Conservation (phyloP, 176 grass and related monocot species). For the Sorghum bicolor region Sorghum_bicolor_NCBIv3 NC_012877.2:56335001-56335500, state of each 20-base stretch:
- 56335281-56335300: neutral
- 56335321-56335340: constrained; percentile 14
- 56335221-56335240: neutral
- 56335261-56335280: constrained; percentile 11
- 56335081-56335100: neutral
- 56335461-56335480: constrained; percentile 30
- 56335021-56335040: neutral
- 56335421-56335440: constrained; percentile 3
- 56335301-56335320: neutral
- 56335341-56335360: neutral
- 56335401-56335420: neutral
- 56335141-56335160: neutral
- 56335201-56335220: constrained; percentile 17
- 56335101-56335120: neutral
- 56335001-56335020: neutral
- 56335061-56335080: neutral
- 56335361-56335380: neutral
- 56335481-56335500: constrained; percentile 5
- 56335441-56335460: neutral
- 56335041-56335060: neutral
- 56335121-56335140: neutral
- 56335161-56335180: neutral
- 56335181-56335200: constrained; percentile 11
- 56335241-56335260: neutral
- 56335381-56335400: neutral